Base-by-base conservation (phyloP, 495 filamentous ascomycete genomes). In the Neurospora intermedia region DNA sequence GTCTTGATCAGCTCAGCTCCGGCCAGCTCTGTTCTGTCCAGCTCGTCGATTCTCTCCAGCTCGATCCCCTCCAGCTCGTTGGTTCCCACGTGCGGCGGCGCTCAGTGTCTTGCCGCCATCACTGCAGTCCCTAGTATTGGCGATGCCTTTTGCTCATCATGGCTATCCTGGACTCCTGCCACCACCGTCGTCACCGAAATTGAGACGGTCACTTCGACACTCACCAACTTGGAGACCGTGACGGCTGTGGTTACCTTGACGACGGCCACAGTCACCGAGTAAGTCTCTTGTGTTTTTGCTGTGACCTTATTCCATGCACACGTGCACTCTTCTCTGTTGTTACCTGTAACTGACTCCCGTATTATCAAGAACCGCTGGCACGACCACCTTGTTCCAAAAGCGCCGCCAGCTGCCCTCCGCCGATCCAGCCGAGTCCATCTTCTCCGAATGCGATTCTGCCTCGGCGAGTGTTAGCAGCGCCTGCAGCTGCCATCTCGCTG, bases 81-180 rank as follows among this genome's bases (percentile, higher is more conserved):
- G 45, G 45, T 20, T 48, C 45, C 62, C 48, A 59, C 43, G 20
- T 75, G 74, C 69, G 74, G 74, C 38, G 48, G 43, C 20, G 10
- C 23, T 7, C 62, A 73, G 69, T 75, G 74, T 31, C 20, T 73
- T 40, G 74, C 13, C 31, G 74, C 74, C 43, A 38, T 75, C 71
- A 43, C 35, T 27, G 71, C 45, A 11, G 69, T 73, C 69, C 69
- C 38, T 27, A 54, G 45, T 11, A 40, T 69, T 20, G 75, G 75
- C 43, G 75, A 77, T 70, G 40, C 74, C 10, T 77, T 77, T 71
- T 77, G 76, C 48, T 75, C 74, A 15, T 75, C 76, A 8, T 77
- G 70, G 66, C 72, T 78, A 45, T 72, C 59, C 9, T 46, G 70
- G 38, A 73, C 48, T n/a, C 75, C 76, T 41, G 72, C 43, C 70